Percentiles rank a stretch among this genome's conserved stretches.
phyloP scores from a whole-genome alignment of 139 green algal species.

The Penium margaritaceum region DNA sequence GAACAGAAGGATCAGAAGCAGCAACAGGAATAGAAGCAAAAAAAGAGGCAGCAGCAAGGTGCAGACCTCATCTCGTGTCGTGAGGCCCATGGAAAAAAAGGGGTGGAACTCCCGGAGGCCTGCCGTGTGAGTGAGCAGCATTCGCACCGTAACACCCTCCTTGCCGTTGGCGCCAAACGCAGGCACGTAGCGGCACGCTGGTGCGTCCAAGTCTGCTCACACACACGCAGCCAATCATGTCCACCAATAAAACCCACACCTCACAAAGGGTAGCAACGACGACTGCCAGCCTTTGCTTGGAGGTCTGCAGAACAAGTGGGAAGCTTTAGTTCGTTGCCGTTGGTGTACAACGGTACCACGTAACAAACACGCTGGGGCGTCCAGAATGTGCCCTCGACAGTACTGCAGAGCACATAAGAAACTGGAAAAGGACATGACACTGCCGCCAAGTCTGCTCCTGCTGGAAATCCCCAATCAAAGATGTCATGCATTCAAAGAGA shows the following conservation, averaged over 20 bases:
- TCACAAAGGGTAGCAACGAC: too few relatives aligned
- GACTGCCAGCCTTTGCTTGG: too few relatives aligned
- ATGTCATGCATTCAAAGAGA: too few relatives aligned
- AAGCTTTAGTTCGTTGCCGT: slow-evolving; percentile 49
- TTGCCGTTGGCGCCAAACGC: slow-evolving; percentile 48
- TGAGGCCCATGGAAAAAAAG: slow-evolving; percentile 45
- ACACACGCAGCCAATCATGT: too few relatives aligned
- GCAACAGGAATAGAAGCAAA: too few relatives aligned
- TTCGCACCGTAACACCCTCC: slow-evolving; percentile 41
- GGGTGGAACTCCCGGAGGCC: slow-evolving; percentile 48
- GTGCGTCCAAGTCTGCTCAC: slow-evolving; percentile 43
- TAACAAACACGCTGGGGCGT: slow-evolving; percentile 28
- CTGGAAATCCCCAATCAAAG: too few relatives aligned
- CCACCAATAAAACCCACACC: too few relatives aligned
- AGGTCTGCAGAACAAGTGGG: too few relatives aligned
- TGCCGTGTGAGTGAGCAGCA: slow-evolving; percentile 51
- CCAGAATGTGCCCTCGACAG: slow-evolving; percentile 32
- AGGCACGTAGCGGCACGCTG: slow-evolving; percentile 35
- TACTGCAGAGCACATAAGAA: too few relatives aligned
- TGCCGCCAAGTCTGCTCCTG: too few relatives aligned
- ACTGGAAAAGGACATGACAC: too few relatives aligned
- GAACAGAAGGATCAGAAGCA: too few relatives aligned
- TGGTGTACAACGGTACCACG: slow-evolving; percentile 24
- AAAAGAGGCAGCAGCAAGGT: not conserved
- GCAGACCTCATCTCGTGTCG: slow-evolving; percentile 31